These are phyloP conservation scores for Naganishia vaughanmartiniae DNA, from an alignment of 768 basidiomycete species.

Conservation along the genomic window DNA sequence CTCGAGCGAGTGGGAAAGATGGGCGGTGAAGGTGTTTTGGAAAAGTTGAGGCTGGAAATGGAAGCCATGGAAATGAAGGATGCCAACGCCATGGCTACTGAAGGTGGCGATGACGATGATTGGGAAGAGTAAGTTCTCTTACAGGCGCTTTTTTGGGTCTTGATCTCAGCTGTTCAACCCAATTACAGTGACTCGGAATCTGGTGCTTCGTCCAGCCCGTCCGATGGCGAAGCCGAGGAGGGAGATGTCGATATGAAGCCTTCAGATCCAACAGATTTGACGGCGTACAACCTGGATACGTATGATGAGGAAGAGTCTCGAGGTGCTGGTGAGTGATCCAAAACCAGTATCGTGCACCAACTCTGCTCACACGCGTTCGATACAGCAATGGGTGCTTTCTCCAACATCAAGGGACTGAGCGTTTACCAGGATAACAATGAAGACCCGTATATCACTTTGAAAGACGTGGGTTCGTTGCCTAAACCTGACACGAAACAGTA, in stretches of 20 bases:
- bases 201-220: conserved; percentile 57
- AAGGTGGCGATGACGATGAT: conserved; percentile 60
- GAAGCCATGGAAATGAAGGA: conserved; percentile 70
- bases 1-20: conserved; percentile 83
- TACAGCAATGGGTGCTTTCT: conserved; percentile 68
- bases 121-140: conserved; percentile 82
- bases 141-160: neutral
- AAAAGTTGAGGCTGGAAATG: conserved; percentile 76
- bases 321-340: conserved; percentile 50
- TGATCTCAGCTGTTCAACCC: neutral
- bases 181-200: conserved; percentile 36
- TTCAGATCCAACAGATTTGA: conserved; percentile 64
- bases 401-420: conserved; percentile 89
- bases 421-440: conserved; percentile 88
- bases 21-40: conserved; percentile 83
- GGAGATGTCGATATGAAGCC: conserved; percentile 45
- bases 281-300: conserved; percentile 82
- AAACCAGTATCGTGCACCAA: neutral
- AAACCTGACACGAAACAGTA: neutral
- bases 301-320: conserved; percentile 75
- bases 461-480: conserved; percentile 62
- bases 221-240: conserved; percentile 58
- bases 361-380: neutral
- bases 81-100: conserved; percentile 66
- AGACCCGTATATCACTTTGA: conserved; percentile 94